These are phyloP conservation scores for Fagopyrum tataricum DNA, from an alignment of 148 eudicot species.

Conservation along the genomic window DNA sequence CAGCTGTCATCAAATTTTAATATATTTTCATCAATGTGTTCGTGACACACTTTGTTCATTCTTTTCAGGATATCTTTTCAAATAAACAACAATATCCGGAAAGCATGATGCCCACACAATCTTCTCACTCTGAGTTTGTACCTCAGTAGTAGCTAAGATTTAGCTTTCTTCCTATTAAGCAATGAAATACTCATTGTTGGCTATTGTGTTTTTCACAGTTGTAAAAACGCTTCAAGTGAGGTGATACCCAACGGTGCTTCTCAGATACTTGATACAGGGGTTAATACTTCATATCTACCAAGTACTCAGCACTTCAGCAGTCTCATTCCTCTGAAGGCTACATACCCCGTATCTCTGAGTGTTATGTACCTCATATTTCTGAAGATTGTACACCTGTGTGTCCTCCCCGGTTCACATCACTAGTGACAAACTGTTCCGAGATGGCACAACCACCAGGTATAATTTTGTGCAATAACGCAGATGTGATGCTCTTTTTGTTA, in stretches of 20 bases:
- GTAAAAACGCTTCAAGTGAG: conserved; percentile 26
- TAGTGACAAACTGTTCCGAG: conserved; percentile 41
- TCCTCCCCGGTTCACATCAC: no score
- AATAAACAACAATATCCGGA: conserved; percentile 19
- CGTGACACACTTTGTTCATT: not conserved
- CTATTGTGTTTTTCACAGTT: conserved; percentile 25
- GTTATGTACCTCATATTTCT: conserved; percentile 15
- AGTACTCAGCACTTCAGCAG: conserved; percentile 16
- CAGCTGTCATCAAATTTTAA: no score
- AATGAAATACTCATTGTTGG: not conserved
- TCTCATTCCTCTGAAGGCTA: not conserved
- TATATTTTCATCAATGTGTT: not conserved
- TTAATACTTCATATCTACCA: conserved; percentile 17
- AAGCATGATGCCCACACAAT: conserved; percentile 25
- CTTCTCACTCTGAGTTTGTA: conserved; percentile 48
- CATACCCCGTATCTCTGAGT: not conserved
- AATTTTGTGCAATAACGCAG: not conserved
- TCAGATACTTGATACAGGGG: conserved; percentile 8
- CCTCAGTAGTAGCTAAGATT: conserved; percentile 22
- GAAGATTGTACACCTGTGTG: conserved; percentile 23
- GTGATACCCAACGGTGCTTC: conserved; percentile 21
- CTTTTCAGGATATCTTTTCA: conserved; percentile 40
- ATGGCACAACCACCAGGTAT: conserved; percentile 2
- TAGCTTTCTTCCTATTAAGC: not conserved
- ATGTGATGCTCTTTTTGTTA: not conserved